Conservation (phyloP, 345 rosid genomes). For the Brassica cretica region DNA sequence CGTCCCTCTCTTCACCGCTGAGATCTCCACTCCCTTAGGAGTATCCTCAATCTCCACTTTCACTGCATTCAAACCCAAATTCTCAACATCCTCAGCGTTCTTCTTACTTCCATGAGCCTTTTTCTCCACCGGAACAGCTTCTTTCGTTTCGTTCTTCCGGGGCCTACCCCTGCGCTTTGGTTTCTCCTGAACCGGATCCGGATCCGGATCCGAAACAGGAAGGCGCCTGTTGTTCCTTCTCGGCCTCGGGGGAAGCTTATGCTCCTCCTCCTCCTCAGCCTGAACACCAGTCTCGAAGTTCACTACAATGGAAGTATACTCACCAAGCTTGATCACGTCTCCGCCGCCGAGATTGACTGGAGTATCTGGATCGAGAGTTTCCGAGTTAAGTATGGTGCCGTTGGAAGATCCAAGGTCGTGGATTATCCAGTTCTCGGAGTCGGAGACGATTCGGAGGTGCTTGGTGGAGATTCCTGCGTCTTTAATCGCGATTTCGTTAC, state of each 20-base stretch:
- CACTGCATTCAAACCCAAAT: slow-evolving; percentile 24
- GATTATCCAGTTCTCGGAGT: slow-evolving; percentile 65
- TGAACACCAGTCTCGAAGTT: slow-evolving; percentile 27
- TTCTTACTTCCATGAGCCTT: slow-evolving; percentile 24
- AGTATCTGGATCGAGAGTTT: slow-evolving; percentile 40
- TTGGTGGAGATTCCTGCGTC: slow-evolving; percentile 84
- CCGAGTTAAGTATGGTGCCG: slow-evolving; percentile 66
- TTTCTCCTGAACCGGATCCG: slow-evolving; percentile 23
- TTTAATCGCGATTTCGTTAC: slow-evolving; percentile 65
- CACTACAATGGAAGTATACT: slow-evolving; percentile 57
- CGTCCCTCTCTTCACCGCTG: slow-evolving; percentile 34
- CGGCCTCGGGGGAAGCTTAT: slow-evolving; percentile 38
- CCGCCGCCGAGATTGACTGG: slow-evolving; percentile 54
- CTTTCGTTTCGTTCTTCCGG: slow-evolving; percentile 28
- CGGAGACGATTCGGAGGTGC: slow-evolving; percentile 60
- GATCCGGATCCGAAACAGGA: slow-evolving; percentile 30
- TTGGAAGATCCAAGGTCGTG: slow-evolving; percentile 81
- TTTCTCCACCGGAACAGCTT: slow-evolving; percentile 22
- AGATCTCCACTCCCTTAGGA: slow-evolving; percentile 7
- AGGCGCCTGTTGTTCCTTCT: slow-evolving; percentile 44
- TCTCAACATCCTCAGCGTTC: slow-evolving; percentile 16
- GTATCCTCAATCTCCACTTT: slow-evolving; percentile 34
- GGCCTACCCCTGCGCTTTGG: slow-evolving; percentile 25
- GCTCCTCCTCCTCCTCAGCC: slow-evolving; percentile 10
- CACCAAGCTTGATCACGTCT: slow-evolving; percentile 77